phyloP scores from a whole-genome alignment of 176 grass and related monocot genomes.

The Hyparrhenia diplandra region DNA sequence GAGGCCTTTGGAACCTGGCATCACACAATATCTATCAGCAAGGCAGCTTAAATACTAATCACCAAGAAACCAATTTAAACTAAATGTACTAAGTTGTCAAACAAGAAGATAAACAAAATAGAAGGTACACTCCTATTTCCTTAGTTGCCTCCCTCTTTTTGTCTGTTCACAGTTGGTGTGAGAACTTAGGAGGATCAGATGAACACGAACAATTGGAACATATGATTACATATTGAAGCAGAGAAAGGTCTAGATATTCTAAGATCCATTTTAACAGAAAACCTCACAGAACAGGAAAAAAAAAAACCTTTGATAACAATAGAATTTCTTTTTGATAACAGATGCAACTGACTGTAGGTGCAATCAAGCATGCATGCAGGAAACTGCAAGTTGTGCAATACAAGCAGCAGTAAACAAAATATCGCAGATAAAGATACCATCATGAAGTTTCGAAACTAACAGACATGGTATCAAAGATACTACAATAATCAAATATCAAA shows the following conservation, averaged over 20 bases:
- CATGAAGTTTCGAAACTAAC: neutral
- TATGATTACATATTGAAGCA: constrained; percentile 1
- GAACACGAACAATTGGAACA: neutral
- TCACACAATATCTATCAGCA: neutral
- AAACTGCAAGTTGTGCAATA: neutral
- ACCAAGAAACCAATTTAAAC: neutral
- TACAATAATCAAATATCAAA: too few relatives aligned
- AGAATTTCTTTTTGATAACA: neutral
- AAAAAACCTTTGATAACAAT: neutral
- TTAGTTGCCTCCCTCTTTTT: neutral
- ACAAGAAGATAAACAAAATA: neutral
- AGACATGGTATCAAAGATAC: too few relatives aligned
- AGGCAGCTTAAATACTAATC: neutral
- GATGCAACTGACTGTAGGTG: neutral
- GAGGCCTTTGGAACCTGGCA: constrained; percentile 86
- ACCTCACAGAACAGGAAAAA: neutral
- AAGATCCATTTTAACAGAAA: neutral
- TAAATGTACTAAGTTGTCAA: neutral
- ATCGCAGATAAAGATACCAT: neutral
- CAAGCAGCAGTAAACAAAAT: neutral
- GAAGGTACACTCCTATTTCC: too few relatives aligned
- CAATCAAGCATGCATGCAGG: neutral
- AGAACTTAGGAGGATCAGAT: neutral
- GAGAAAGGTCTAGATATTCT: neutral
- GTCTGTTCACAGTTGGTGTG: neutral